phyloP scores from a whole-genome alignment of 2,329 filamentous ascomycete genomes.

The Neocatenulostroma microsporum region DNA sequence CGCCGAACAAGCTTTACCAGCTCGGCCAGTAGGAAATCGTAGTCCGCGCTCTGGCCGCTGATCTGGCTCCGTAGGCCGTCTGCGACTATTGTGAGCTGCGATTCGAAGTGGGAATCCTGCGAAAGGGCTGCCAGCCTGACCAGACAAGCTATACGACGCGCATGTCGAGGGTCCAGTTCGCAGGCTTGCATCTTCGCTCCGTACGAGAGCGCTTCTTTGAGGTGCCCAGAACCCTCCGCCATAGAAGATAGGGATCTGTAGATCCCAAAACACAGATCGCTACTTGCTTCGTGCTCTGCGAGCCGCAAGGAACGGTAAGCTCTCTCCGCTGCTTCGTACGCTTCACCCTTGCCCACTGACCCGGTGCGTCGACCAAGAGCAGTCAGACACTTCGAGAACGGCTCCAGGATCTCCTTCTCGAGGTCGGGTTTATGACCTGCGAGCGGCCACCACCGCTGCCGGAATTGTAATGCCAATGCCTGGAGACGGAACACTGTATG shows the following conservation, averaged over 20 bases:
- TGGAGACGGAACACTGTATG: slow-evolving; percentile 57
- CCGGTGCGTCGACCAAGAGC: slow-evolving; percentile 42
- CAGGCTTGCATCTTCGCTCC: neutral
- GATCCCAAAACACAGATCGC: neutral
- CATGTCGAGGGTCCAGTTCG: slow-evolving; percentile 1
- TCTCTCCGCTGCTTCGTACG: neutral
- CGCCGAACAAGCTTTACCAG: slow-evolving; percentile 6
- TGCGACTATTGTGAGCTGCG: neutral
- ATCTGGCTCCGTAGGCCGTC: slow-evolving; percentile 7
- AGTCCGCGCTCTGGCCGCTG: slow-evolving; percentile 19
- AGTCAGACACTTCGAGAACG: slow-evolving; percentile 55
- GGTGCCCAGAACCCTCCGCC: neutral
- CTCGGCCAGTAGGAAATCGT: slow-evolving; percentile 20
- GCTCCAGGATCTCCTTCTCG: slow-evolving; percentile 58
- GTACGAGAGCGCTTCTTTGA: neutral
- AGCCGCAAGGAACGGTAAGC: neutral
- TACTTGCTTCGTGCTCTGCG: no score
- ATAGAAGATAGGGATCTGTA: neutral
- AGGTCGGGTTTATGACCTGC: slow-evolving; percentile 52
- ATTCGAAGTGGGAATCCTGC: neutral
- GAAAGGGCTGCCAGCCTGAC: neutral
- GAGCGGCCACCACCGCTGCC: slow-evolving; percentile 59
- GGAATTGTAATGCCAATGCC: slow-evolving; percentile 52
- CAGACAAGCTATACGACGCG: neutral
- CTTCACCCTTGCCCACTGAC: no score